A percentile compares a stretch with the other conserved stretches of the same genome.
Evolutionary conservation across 805 yeast genomes (phyloP).

Genomic region (Candida broadrunensis): DNA sequence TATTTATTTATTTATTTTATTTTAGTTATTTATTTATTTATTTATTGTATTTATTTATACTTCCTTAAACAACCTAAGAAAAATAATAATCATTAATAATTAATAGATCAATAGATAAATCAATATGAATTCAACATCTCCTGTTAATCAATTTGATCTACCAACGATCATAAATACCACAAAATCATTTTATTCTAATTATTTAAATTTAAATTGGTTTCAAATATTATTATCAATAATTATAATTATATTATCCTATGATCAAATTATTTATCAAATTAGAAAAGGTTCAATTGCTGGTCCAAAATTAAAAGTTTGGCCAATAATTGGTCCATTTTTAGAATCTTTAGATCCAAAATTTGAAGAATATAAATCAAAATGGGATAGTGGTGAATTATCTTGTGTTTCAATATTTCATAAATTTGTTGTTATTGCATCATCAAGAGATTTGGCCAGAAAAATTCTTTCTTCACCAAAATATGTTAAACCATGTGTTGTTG

Average conservation of each 20-base stretch:
- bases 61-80: too few relatives aligned
- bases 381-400: slow-evolving; percentile 92
- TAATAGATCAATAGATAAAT: too few relatives aligned
- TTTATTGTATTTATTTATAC: too few relatives aligned
- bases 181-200: background rate
- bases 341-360: slow-evolving; percentile 95
- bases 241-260: slow-evolving; percentile 54
- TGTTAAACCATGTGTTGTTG: slow-evolving; percentile 97
- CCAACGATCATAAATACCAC: background rate
- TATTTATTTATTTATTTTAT: too few relatives aligned
- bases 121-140: background rate
- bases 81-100: too few relatives aligned
- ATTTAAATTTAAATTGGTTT: slow-evolving; percentile 37
- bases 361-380: slow-evolving; percentile 86
- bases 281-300: slow-evolving; percentile 91
- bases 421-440: slow-evolving; percentile 90
- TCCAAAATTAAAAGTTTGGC: slow-evolving; percentile 85
- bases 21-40: too few relatives aligned
- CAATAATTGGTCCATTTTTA: slow-evolving; percentile 92
- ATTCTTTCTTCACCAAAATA: slow-evolving; percentile 78
- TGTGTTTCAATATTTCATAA: slow-evolving; percentile 98
- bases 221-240: slow-evolving; percentile 47
- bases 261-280: slow-evolving; percentile 73
- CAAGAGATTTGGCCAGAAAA: slow-evolving; percentile 85
- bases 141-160: background rate